Conservation (phyloP, 2,329 filamentous ascomycete species). For the Ascochyta rabiei region DNA sequence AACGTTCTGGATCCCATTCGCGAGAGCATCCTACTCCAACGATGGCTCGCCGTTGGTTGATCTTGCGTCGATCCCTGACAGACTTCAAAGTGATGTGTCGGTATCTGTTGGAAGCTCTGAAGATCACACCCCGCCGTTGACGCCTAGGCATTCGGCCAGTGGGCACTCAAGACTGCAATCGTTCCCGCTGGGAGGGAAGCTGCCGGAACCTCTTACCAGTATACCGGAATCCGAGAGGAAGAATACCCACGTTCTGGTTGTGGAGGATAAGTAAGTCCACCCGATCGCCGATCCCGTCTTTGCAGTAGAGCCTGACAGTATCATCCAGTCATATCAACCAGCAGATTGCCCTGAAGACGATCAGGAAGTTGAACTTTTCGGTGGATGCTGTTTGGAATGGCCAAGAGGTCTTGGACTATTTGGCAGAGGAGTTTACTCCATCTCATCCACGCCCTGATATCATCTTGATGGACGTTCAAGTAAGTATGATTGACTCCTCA, state of each 20-base stretch:
- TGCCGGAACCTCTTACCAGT: slow-evolving; percentile 48
- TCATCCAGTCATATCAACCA: slow-evolving; percentile 64
- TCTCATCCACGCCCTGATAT: slow-evolving; percentile 69
- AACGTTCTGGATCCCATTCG: slow-evolving; percentile 78
- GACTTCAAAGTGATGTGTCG: slow-evolving; percentile 63
- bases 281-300: not conserved
- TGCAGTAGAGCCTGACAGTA: slow-evolving; percentile 1
- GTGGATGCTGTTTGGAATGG: slow-evolving; percentile 78
- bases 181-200: slow-evolving; percentile 34
- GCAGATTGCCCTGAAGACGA: slow-evolving; percentile 77
- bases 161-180: slow-evolving; percentile 27
- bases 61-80: slow-evolving; percentile 69
- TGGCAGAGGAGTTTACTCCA: slow-evolving; percentile 59
- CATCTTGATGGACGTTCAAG: slow-evolving; percentile 80
- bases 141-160: slow-evolving; percentile 32
- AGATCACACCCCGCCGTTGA: slow-evolving; percentile 55
- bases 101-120: slow-evolving; percentile 73
- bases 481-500: slow-evolving; percentile 54
- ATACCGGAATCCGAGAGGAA: slow-evolving; percentile 64
- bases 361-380: slow-evolving; percentile 73
- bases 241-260: slow-evolving; percentile 73
- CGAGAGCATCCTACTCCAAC: slow-evolving; percentile 65
- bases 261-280: slow-evolving; percentile 75
- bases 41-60: slow-evolving; percentile 62
- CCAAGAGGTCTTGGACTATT: slow-evolving; percentile 77